These are phyloP conservation scores for Viola pubescens DNA, from an alignment of 441 rosid species.

Conservation along the genomic window DNA sequence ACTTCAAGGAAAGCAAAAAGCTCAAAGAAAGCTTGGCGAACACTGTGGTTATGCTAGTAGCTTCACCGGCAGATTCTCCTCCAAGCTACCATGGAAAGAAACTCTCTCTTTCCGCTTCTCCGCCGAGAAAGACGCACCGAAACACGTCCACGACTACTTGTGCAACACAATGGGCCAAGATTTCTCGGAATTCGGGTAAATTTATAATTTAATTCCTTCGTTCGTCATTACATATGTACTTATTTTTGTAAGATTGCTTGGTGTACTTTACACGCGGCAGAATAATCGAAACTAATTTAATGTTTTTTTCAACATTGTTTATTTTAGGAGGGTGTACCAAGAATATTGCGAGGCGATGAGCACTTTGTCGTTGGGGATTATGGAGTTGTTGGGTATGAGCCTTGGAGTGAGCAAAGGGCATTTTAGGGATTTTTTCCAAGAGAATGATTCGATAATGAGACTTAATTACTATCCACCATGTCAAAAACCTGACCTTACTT, in stretches of 20 bases:
- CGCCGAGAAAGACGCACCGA: constrained; percentile 31
- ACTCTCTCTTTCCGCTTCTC: constrained; percentile 76
- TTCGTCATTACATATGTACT: background rate
- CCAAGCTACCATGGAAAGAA: constrained; percentile 97
- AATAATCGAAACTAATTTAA: background rate
- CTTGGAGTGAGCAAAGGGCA: constrained; percentile 45
- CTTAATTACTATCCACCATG: constrained; percentile 92
- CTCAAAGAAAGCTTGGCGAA: constrained; percentile 69
- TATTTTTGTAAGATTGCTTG: background rate
- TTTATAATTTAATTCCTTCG: background rate
- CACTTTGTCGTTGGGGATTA: constrained; percentile 68
- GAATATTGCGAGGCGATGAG: constrained; percentile 81
- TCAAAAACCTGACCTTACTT: constrained; percentile 82
- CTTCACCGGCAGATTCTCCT: constrained; percentile 85
- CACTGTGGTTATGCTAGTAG: constrained; percentile 93
- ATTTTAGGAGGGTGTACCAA: constrained; percentile 60
- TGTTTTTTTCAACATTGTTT: background rate
- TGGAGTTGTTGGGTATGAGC: constrained; percentile 84
- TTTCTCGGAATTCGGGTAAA: constrained; percentile 62
- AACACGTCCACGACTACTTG: constrained; percentile 49
- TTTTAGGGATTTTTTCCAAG: constrained; percentile 64
- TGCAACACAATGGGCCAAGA: constrained; percentile 53
- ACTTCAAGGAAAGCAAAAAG: constrained; percentile 59
- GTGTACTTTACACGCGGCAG: background rate
- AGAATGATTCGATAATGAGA: constrained; percentile 94